Conservation (phyloP, 768 basidiomycete genomes). For the Arthromyces matolae region DNA sequence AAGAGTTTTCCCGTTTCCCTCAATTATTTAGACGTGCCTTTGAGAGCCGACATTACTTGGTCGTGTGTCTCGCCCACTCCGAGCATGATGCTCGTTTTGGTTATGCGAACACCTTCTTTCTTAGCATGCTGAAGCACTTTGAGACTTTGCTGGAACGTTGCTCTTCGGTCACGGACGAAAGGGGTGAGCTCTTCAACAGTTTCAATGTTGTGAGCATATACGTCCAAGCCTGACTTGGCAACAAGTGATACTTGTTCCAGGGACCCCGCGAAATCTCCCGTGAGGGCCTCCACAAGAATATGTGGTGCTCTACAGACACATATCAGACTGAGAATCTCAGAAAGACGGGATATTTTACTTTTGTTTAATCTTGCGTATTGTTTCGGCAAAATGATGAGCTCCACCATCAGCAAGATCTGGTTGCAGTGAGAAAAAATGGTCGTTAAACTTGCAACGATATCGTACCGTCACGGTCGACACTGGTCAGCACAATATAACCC, state of each 20-base stretch:
- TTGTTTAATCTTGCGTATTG: slow-evolving; percentile 91
- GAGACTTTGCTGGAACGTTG: slow-evolving; percentile 84
- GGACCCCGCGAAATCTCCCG: slow-evolving; percentile 88
- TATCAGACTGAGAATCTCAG: background rate
- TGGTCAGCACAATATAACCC: slow-evolving; percentile 96
- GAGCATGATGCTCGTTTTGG: slow-evolving; percentile 98
- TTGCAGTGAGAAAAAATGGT: background rate
- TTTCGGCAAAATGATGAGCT: slow-evolving; percentile 91
- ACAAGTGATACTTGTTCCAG: slow-evolving; percentile 74
- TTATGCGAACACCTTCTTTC: slow-evolving; percentile 77
- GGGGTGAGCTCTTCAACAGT: slow-evolving; percentile 94
- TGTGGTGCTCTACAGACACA: slow-evolving; percentile 69
- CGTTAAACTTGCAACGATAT: slow-evolving; percentile 2
- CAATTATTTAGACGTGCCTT: slow-evolving; percentile 40
- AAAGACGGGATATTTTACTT: slow-evolving; percentile 50
- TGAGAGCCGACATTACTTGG: slow-evolving; percentile 77
- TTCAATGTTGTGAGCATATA: slow-evolving; percentile 97
- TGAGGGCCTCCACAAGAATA: slow-evolving; percentile 94
- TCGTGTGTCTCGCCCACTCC: slow-evolving; percentile 90
- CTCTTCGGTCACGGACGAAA: slow-evolving; percentile 91
- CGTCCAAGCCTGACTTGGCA: slow-evolving; percentile 91
- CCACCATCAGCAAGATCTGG: slow-evolving; percentile 93
- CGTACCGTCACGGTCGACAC: slow-evolving; percentile 93
- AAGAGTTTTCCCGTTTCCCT: slow-evolving; percentile 1
- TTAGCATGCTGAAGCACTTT: slow-evolving; percentile 81